Evolutionary conservation across 257 asterid species (phyloP), one percentile per base, ranked within the genome.

Genomic region (Avicennia marina): DNA sequence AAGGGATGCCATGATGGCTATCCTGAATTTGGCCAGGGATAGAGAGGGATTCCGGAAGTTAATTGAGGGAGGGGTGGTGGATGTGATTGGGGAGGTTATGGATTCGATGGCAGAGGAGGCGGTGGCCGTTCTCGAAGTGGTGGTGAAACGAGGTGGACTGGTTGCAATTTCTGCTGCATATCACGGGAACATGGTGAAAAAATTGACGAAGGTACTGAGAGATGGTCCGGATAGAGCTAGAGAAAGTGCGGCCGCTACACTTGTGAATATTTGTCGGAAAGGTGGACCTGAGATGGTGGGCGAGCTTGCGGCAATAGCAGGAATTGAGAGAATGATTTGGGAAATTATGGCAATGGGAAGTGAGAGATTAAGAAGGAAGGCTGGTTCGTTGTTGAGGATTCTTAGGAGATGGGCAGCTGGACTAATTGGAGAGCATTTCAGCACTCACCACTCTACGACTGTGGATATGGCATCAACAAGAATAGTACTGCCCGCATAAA

Each of bases 401-500:
- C 66, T 89, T 26, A 83, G 94, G 77, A 81, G 95, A 78, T 89
- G 95, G 95, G 94, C 91, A 0, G 87, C 87, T 9, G 94, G 94
- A 4, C 40, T 78, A 4, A 77, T 81, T 25, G 87, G 77, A 21
- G 81, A 79, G 38, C 79, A 65, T 53, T 77, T 62, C 60, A 56
- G 61, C 40, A 49, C 22, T 7, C 63, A 68, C 25, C 82, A 1
- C 6, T 60, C 77, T 7, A 57, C 82, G 47, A 56, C 71, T 65
- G 68, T 82, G 77, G 75, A 68, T 73, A 77, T 63, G 56, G 82
- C 77, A 64, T 56, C 90, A n/a, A 74, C 77, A 4, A 70, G 81
- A 22, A 72, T 82, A 62, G 69, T 80, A 13, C 63, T 85, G 63
- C 86, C 86, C 1, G 81, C 79, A 38, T 78, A 66, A 60, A 56